Base-by-base conservation (phyloP, 768 basidiomycete species). In the Psilocybe cyanescens region DNA sequence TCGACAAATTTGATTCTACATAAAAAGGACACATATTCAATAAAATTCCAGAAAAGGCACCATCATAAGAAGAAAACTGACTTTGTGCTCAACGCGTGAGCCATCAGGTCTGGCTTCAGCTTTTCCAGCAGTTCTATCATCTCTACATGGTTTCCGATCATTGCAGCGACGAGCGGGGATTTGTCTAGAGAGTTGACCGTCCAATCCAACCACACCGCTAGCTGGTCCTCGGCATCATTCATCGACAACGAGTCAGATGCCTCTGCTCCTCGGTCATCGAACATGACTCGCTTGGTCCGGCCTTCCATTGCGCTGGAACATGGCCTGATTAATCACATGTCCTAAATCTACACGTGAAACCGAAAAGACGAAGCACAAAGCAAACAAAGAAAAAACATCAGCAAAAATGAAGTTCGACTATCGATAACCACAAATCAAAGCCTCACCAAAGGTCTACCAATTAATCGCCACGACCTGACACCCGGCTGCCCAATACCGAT, bases 391-490 rank as follows among this genome's bases (percentile, higher is more conserved):
- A 54, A 54, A 4, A 29, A 7, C 33, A 8, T 47, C 41, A 41
- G 29, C 8, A 16, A 31, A 39, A 24, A 24, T 24, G 24, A 24
- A 24, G 24, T 24, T 24, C 24, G 2, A 24, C 1, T 24, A 24
- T 24, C 2, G 24, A 24, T 24, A 24, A 24, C 24, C 24, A 24
- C 24, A 24, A 24, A 61, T 51, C 8, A 28, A 35, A 30, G 16
- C 33, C 88, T 58, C 70, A 96, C 95, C 95, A 65, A 89, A 89
- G 0, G 95, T 99, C 75, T 99, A 97, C 95, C 95, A 99, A 74
- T 99, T 99, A 57, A 99, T 82, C 8, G 97, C 95, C 0, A 95
- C 95, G 6, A 98, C 75, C 73, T 98, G 96, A 11, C 87, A 84
- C 0, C 97, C 97, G 2, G 87, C 87, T 0, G 87, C 86, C 97